Evolutionary conservation across 805 yeast species (phyloP).

Genomic region (Wickerhamiella australiensis): DNA sequence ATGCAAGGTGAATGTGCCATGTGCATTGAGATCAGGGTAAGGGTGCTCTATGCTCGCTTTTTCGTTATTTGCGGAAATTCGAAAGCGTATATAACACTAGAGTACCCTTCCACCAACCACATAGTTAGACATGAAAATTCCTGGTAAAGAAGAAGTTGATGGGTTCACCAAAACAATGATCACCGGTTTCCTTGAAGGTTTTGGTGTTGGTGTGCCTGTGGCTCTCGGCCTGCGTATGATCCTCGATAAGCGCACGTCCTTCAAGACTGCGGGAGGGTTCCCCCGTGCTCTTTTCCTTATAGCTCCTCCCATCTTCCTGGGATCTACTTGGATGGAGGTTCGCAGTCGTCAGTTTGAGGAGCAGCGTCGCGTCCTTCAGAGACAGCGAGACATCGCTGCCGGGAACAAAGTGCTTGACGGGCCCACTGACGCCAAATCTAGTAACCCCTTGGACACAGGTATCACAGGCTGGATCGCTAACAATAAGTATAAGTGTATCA

Average conservation of each 20-base stretch:
- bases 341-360: constrained; percentile 58
- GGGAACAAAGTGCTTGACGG: not conserved
- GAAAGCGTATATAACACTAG: not conserved
- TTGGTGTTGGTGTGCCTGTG: constrained; percentile 45
- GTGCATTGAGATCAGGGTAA: not conserved
- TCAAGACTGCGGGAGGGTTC: constrained; percentile 23
- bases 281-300: constrained; percentile 49
- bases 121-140: constrained; percentile 10
- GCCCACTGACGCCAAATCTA: not conserved
- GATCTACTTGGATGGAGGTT: constrained; percentile 60
- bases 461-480: constrained; percentile 7
- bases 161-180: constrained; percentile 52
- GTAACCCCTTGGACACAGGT: not conserved
- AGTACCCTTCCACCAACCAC: not conserved
- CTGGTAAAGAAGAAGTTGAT: constrained; percentile 35
- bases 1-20: not conserved
- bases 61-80: not conserved
- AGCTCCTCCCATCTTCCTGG: constrained; percentile 51
- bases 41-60: not conserved
- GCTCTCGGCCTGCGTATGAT: constrained; percentile 41
- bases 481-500: constrained; percentile 36
- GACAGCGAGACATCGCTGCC: not conserved
- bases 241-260: constrained; percentile 33
- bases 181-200: constrained; percentile 47
- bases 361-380: constrained; percentile 36